Evolutionary conservation across 768 basidiomycete genomes (phyloP).

Genomic region (Mycena alexandri): DNA sequence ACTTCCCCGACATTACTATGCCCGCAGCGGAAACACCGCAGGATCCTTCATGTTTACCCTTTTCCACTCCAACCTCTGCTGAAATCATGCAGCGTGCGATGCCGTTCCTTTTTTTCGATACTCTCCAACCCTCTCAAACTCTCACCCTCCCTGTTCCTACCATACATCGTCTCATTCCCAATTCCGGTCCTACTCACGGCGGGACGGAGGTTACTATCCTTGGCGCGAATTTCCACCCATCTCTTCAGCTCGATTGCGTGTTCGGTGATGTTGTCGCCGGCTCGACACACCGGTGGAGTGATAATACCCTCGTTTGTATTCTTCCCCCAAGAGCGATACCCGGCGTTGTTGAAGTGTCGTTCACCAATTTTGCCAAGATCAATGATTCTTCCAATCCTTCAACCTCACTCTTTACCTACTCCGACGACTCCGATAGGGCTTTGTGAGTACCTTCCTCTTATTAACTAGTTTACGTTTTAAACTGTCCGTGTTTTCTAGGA

Average conservation of each 20-base stretch:
- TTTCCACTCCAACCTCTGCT: slow-evolving; percentile 42
- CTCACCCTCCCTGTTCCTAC: slow-evolving; percentile 70
- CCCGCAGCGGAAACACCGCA: slow-evolving; percentile 46
- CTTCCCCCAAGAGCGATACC: slow-evolving; percentile 85
- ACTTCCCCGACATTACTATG: slow-evolving; percentile 57
- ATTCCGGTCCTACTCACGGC: slow-evolving; percentile 87
- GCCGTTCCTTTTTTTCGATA: slow-evolving; percentile 74
- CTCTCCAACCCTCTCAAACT: slow-evolving; percentile 60
- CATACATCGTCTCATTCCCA: slow-evolving; percentile 89
- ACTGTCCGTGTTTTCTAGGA: slow-evolving; percentile 60
- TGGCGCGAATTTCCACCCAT: slow-evolving; percentile 89
- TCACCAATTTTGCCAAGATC: slow-evolving; percentile 79
- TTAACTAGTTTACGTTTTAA: slow-evolving; percentile 13
- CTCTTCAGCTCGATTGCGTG: slow-evolving; percentile 77
- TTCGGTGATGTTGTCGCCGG: slow-evolving; percentile 89
- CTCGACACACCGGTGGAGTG: slow-evolving; percentile 91
- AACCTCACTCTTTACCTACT: slow-evolving; percentile 87
- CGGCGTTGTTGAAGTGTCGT: slow-evolving; percentile 92
- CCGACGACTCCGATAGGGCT: slow-evolving; percentile 89
- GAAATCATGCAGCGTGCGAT: slow-evolving; percentile 51
- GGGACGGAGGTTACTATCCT: slow-evolving; percentile 96
- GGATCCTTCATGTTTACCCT: slow-evolving; percentile 33
- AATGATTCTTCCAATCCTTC: slow-evolving; percentile 63
- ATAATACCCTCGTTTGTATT: slow-evolving; percentile 92
- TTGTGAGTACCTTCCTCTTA: slow-evolving; percentile 66